Conservation (phyloP, 177 flowering plant genomes). For the Vitis hybrid region DNA sequence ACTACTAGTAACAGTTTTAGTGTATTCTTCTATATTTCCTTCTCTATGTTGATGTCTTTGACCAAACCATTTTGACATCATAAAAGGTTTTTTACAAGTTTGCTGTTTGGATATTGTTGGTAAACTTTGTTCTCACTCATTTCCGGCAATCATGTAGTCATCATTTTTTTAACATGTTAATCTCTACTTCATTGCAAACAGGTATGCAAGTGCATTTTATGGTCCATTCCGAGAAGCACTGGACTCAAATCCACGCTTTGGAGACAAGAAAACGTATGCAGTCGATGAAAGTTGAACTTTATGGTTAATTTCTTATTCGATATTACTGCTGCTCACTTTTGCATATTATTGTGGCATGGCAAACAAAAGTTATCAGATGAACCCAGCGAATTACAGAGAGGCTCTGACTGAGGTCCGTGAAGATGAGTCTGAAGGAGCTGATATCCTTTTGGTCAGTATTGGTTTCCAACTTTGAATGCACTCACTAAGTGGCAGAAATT, state of each 20-base stretch:
- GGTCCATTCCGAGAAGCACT: conserved; percentile 97
- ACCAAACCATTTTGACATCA: neutral
- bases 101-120: neutral
- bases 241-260: conserved; percentile 98
- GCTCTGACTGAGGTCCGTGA: conserved; percentile 74
- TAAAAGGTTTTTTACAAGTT: neutral
- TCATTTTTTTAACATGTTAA: neutral
- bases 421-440: conserved; percentile 97
- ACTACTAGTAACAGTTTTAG: too few relatives aligned
- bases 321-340: conserved; percentile 16
- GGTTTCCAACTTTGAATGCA: neutral
- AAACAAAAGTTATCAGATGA: conserved; percentile 88
- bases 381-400: conserved; percentile 95
- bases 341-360: conserved; percentile 12
- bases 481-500: conserved; percentile 1
- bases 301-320: neutral
- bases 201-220: conserved; percentile 96
- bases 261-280: conserved; percentile 94
- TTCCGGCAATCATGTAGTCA: neutral
- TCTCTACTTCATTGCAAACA: conserved; percentile 23
- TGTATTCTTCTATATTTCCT: too few relatives aligned
- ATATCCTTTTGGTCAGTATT: conserved; percentile 76
- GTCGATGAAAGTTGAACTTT: neutral
- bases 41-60: neutral
- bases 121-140: neutral